A percentile compares a stretch with the other conserved stretches of the same genome.
phyloP scores from a whole-genome alignment of 2,329 filamentous ascomycete species.

The Botrytis aclada region DNA sequence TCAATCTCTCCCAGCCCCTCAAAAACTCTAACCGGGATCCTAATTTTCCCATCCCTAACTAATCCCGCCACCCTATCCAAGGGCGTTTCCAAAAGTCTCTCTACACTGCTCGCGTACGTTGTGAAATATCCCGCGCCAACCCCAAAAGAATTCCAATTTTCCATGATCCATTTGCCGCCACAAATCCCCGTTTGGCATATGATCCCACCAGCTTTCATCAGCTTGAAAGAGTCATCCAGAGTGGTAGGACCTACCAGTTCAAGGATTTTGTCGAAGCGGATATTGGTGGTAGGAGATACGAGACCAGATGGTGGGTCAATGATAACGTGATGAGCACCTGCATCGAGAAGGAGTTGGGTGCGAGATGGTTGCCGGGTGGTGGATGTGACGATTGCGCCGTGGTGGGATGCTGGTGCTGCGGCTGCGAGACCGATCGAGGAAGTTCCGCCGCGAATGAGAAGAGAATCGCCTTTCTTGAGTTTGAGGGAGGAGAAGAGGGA shows the following conservation, averaged over 20 bases:
- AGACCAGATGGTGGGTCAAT: neutral
- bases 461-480: neutral
- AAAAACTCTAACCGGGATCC: neutral
- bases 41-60: neutral
- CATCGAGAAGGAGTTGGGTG: neutral
- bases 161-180: neutral
- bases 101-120: neutral
- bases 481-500: neutral
- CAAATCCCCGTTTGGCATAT: neutral
- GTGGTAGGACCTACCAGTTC: neutral
- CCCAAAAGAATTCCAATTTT: neutral
- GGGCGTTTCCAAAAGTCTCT: neutral
- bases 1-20: neutral
- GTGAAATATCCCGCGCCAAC: neutral
- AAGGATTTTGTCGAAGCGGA: neutral
- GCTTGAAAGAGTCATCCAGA: neutral
- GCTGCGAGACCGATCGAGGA: neutral
- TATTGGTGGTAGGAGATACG: neutral
- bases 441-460: neutral
- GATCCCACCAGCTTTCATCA: neutral
- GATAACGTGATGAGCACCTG: neutral
- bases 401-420: neutral
- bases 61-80: neutral
- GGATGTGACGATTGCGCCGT: neutral
- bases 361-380: neutral